phyloP scores from a whole-genome alignment of 2,329 filamentous ascomycete genomes.

The Conoideocrella luteorostrata region DNA sequence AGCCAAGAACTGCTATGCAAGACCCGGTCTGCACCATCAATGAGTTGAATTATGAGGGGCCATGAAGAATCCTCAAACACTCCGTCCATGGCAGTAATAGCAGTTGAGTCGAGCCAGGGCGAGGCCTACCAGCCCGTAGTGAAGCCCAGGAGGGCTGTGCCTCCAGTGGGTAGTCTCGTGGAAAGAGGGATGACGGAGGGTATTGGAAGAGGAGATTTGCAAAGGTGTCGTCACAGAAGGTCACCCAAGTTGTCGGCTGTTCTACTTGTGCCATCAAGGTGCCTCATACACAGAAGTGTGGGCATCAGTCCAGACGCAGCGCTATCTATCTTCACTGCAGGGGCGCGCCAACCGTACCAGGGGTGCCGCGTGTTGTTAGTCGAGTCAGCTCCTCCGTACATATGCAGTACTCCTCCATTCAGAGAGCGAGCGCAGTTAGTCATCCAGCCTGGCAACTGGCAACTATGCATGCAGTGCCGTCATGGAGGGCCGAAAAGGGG shows the following conservation, averaged over 20 bases:
- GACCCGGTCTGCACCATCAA: constrained; percentile 16
- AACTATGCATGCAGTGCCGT: no score
- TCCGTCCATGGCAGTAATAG: constrained; percentile 18
- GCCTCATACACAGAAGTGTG: no score
- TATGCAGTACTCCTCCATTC: no score
- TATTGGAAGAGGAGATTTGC: neutral
- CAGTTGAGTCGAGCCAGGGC: neutral
- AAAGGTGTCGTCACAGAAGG: neutral
- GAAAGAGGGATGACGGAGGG: constrained; percentile 7
- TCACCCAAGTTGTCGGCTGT: neutral
- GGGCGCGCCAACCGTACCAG: no score
- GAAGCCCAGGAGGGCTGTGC: neutral
- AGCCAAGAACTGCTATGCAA: neutral
- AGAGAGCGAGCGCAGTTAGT: neutral
- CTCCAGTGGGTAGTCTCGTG: neutral
- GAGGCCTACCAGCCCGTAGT: neutral
- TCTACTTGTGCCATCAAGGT: constrained; percentile 24
- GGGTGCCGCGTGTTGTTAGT: no score
- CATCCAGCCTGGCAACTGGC: no score
- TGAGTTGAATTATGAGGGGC: constrained; percentile 12
- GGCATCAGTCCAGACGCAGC: no score
- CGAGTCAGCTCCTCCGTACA: no score
- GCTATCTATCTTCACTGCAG: no score
- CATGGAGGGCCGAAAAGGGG: neutral
- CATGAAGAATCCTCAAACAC: constrained; percentile 19